Evolutionary conservation across 352 stramenopile species (phyloP), one percentile per base, ranked within the genome.

Genomic region (Hyaloperonospora brassicae): DNA sequence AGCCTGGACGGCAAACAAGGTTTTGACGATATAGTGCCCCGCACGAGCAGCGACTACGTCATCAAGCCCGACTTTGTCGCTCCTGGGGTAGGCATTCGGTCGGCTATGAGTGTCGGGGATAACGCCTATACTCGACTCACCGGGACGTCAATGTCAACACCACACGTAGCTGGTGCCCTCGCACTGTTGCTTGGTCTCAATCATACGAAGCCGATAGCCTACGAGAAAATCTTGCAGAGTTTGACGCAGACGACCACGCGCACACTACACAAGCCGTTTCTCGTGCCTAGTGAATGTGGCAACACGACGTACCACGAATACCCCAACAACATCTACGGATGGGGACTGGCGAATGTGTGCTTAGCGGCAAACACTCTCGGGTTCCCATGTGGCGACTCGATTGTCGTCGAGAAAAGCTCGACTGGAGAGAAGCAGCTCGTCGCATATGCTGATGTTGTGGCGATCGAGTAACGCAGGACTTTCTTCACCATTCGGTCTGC

Each of bases 261-360:
- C 13, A 64, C 67, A 25, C 48, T 89, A 14, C 66, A 64, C 40
- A 87, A 86, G 24, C 76, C 79, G 17, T 85, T 89, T 47, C 57
- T 89, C 24, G 76, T 89, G 21, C 76, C 75, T 3, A 84, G 71
- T 41, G 54, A 54, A 35, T 89, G 79, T 34, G 79, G 76, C 2
- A 80, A 82, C 35, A 87, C 72, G 10, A 70, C 63, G 1, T 89
- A 87, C 54, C 54, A 75, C 38, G 44, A 78, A 44, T 89, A 74
- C 22, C 79, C 79, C 0, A 89, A 89, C 61, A 89, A 89, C 47
- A 86, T 89, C 39, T 89, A 89, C 55, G 76, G 79, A 9, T 86
- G 64, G 57, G 79, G 79, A 0, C 25, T 89, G 24, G 61, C 55
- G 23, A 75, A 89, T 46, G 74, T 85, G 30, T 84, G 72, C 46